Percentiles rank a stretch among this genome's conserved stretches.
These are phyloP conservation scores for Beauveria rudraprayagi DNA, from an alignment of 2,329 filamentous ascomycete genomes.

Conservation along the genomic window DNA sequence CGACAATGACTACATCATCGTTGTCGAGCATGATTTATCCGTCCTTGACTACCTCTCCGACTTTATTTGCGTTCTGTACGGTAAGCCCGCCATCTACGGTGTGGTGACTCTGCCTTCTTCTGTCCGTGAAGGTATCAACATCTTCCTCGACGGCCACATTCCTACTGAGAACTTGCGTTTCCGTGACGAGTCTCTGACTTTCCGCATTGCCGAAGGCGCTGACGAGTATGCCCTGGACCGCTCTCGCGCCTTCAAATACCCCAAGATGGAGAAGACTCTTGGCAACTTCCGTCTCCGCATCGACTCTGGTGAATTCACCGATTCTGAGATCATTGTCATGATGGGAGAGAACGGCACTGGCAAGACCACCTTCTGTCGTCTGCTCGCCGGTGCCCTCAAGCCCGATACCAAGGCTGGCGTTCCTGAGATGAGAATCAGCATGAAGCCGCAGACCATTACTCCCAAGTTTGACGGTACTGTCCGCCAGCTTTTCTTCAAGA, in stretches of 20 bases:
- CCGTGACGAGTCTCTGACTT: slow-evolving; percentile 92
- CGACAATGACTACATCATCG: slow-evolving; percentile 91
- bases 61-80: slow-evolving; percentile 96
- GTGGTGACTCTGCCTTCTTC: slow-evolving; percentile 93
- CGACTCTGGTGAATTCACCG: slow-evolving; percentile 80
- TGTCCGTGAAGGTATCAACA: slow-evolving; percentile 97
- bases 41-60: slow-evolving; percentile 98
- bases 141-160: slow-evolving; percentile 96
- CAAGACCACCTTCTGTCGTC: slow-evolving; percentile 97
- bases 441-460: slow-evolving; percentile 99
- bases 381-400: slow-evolving; percentile 88
- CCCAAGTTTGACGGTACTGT: slow-evolving; percentile 97
- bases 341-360: slow-evolving; percentile 99
- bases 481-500: slow-evolving; percentile 98
- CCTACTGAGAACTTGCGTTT: slow-evolving; percentile 98
- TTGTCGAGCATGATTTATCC: slow-evolving; percentile 98
- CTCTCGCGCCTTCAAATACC: slow-evolving; percentile 78
- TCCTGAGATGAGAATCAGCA: slow-evolving; percentile 92
- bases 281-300: slow-evolving; percentile 80
- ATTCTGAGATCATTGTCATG: slow-evolving; percentile 98
- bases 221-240: slow-evolving; percentile 86
- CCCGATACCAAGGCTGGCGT: slow-evolving; percentile 73
- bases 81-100: slow-evolving; percentile 90
- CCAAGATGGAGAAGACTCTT: slow-evolving; percentile 85
- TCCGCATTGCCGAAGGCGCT: slow-evolving; percentile 82